phyloP scores from a whole-genome alignment of 1,284 basidiomycete species.

The Cystobasidiaceae sp. region DNA sequence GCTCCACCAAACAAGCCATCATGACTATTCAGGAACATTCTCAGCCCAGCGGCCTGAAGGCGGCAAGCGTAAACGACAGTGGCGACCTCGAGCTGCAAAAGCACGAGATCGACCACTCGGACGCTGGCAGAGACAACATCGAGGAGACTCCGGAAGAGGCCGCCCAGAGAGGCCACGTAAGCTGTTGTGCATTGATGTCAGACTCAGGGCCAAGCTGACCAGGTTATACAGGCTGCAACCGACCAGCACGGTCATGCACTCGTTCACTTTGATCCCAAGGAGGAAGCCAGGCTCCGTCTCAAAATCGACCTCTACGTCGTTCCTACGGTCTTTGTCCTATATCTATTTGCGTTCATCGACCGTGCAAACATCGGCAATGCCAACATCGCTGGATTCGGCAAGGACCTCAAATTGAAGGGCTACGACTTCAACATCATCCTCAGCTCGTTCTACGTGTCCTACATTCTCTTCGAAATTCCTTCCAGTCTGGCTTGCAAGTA shows the following conservation, averaged over 20 bases:
- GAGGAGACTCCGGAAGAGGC: background rate
- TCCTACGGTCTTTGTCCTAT: background rate
- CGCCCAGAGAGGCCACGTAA: background rate
- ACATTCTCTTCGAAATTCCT: slow-evolving; percentile 57
- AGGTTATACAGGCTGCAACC: slow-evolving; percentile 18
- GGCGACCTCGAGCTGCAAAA: background rate
- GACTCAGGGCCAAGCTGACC: no score
- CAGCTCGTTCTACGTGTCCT: slow-evolving; percentile 51
- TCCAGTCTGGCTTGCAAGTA: slow-evolving; percentile 56
- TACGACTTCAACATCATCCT: slow-evolving; percentile 46
- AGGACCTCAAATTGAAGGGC: slow-evolving; percentile 54
- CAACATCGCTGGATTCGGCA: slow-evolving; percentile 57
- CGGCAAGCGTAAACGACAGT: background rate
- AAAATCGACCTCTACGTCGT: slow-evolving; percentile 7
- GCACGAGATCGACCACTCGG: background rate
- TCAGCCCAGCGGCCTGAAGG: background rate
- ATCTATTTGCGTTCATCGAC: slow-evolving; percentile 12
- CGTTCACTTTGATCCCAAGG: slow-evolving; percentile 9
- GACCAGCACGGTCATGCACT: slow-evolving; percentile 8
- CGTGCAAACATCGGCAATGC: slow-evolving; percentile 51
- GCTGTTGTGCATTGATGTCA: no score
- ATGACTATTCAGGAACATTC: background rate
- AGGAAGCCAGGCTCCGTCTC: slow-evolving; percentile 1
- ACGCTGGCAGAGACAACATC: no score
- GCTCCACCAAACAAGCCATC: background rate